Evolutionary conservation across 805 yeast species (phyloP).

Genomic region (Pichia eremophila): DNA sequence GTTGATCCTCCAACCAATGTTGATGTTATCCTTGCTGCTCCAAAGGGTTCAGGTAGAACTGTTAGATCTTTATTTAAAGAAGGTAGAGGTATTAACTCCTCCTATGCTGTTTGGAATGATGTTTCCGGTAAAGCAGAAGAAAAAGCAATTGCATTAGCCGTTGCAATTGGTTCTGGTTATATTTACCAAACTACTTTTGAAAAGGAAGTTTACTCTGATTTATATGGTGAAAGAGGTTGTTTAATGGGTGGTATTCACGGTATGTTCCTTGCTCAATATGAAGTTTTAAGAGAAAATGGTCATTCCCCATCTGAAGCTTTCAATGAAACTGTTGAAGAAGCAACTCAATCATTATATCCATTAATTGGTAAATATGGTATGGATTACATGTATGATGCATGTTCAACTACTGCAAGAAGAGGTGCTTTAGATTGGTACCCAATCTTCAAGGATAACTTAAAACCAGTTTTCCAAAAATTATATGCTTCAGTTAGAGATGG

Average conservation of each 20-base stretch:
- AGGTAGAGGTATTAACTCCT: conserved; percentile 99
- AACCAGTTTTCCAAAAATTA: conserved; percentile 95
- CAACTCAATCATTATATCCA: conserved; percentile 98
- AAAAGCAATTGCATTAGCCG: conserved; percentile 96
- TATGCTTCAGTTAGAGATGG: conserved; percentile 95
- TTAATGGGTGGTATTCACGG: conserved; percentile 99
- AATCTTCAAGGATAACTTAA: conserved; percentile 94
- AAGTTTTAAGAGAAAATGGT: conserved; percentile 98
- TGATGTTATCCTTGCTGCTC: conserved; percentile 97
- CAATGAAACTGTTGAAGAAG: conserved; percentile 99
- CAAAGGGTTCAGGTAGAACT: conserved; percentile 99
- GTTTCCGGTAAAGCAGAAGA: conserved; percentile 98
- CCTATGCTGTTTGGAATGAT: conserved; percentile 99
- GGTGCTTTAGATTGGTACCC: conserved; percentile 99
- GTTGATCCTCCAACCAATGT: conserved; percentile 92
- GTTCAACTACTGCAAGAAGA: conserved; percentile 99
- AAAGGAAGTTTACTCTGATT: conserved; percentile 97
- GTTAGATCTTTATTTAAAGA: conserved; percentile 98
- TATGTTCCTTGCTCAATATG: conserved; percentile 99
- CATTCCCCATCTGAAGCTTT: conserved; percentile 99
- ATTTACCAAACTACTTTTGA: conserved; percentile 99
- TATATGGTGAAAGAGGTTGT: conserved; percentile 99
- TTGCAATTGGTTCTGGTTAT: conserved; percentile 99
- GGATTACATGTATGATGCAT: conserved; percentile 99
- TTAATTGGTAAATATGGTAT: conserved; percentile 98